phyloP scores from a whole-genome alignment of 345 rosid genomes.

The Sisymbrium irio region DNA sequence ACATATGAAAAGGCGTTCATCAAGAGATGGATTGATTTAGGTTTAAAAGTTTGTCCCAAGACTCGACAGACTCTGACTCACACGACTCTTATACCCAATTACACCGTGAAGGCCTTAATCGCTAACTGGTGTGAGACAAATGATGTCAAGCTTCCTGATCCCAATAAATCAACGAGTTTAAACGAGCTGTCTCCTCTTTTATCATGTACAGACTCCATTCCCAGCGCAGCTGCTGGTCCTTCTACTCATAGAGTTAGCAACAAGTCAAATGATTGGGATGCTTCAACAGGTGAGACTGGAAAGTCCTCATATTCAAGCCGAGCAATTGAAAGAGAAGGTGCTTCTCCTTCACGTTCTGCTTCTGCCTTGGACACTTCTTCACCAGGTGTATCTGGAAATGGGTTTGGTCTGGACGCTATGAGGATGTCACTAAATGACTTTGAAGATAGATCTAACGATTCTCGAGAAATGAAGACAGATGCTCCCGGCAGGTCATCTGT shows the following conservation, averaged over 20 bases:
- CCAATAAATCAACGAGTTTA: constrained; percentile 49
- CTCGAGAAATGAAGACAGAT: constrained; percentile 47
- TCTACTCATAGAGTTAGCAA: constrained; percentile 36
- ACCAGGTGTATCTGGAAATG: constrained; percentile 50
- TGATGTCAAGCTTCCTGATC: constrained; percentile 83
- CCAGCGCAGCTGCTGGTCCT: constrained; percentile 33
- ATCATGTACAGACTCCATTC: constrained; percentile 49
- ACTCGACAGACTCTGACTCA: constrained; percentile 76
- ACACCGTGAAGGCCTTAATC: constrained; percentile 89
- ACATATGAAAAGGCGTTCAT: constrained; percentile 90
- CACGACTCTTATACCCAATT: constrained; percentile 88
- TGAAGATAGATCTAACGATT: constrained; percentile 53
- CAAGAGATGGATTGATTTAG: constrained; percentile 89
- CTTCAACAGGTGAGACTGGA: constrained; percentile 41
- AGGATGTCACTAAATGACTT: constrained; percentile 48
- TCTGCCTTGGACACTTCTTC: constrained; percentile 59
- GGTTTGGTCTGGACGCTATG: constrained; percentile 45
- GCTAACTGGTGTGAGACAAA: constrained; percentile 94
- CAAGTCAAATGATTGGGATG: constrained; percentile 49
- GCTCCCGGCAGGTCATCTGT: constrained; percentile 44
- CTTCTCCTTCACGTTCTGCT: constrained; percentile 56
- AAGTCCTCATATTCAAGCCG: constrained; percentile 41
- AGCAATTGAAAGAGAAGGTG: constrained; percentile 42
- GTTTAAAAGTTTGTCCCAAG: constrained; percentile 94
- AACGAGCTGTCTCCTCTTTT: constrained; percentile 59